Percentiles rank a stretch among this genome's conserved stretches.
Conservation (phyloP, 208 protist species). For the Zelonia costaricensis region DNA sequence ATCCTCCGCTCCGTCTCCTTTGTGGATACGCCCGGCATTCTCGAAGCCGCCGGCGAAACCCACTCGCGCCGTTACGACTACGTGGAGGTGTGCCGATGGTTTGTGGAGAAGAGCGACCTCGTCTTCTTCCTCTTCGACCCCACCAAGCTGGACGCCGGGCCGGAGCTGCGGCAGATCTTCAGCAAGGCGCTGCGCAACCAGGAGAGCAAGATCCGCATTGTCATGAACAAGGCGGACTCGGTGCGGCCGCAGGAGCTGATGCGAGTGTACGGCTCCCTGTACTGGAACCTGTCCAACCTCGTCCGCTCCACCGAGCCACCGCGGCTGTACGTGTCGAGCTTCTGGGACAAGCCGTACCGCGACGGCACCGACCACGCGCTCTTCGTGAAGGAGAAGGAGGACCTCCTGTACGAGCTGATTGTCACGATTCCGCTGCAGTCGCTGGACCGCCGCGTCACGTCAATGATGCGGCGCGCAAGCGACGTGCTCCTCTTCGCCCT, state of each 20-base stretch:
- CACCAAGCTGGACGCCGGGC: conserved; percentile 96
- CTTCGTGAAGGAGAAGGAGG: conserved; percentile 87
- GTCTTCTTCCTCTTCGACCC: conserved; percentile 98
- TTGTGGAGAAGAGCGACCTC: conserved; percentile 94
- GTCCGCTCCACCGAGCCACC: conserved; percentile 95
- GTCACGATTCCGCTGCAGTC: conserved; percentile 85
- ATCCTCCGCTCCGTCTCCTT: conserved; percentile 94
- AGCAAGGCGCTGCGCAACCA: conserved; percentile 71
- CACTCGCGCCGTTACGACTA: conserved; percentile 80
- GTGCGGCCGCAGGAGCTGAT: conserved; percentile 95
- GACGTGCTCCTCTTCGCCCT: conserved; percentile 86
- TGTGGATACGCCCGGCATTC: conserved; percentile 97
- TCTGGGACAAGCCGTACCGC: conserved; percentile 94
- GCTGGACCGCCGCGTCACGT: conserved; percentile 91
- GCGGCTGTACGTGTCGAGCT: conserved; percentile 96
- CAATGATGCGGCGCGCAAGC: conserved; percentile 75
- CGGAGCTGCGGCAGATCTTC: conserved; percentile 76
- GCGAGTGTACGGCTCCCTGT: conserved; percentile 96
- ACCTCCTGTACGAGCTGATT: conserved; percentile 87
- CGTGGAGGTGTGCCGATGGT: conserved; percentile 89
- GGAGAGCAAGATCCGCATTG: conserved; percentile 95
- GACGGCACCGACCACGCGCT: conserved; percentile 74
- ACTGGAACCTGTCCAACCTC: conserved; percentile 97
- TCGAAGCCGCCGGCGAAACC: conserved; percentile 88
- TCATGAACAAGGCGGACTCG: conserved; percentile 98